These are phyloP conservation scores for Cochlearia excelsa DNA, from an alignment of 345 rosid species.

Conservation along the genomic window DNA sequence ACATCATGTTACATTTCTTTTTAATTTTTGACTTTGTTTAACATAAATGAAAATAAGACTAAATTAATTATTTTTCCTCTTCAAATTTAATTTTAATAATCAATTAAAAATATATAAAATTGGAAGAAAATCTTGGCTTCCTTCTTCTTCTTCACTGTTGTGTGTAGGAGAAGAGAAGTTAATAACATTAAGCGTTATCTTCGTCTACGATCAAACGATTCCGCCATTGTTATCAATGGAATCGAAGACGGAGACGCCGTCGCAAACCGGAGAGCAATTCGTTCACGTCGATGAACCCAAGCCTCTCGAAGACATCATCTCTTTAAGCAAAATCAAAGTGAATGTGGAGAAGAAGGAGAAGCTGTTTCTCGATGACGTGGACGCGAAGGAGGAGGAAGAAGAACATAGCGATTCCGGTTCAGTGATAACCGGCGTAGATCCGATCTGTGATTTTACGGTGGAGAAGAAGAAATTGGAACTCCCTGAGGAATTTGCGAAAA, in stretches of 20 bases:
- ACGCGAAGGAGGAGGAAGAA: slow-evolving; percentile 10
- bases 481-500: slow-evolving; percentile 69
- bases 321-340: slow-evolving; percentile 58
- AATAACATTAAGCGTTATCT: too few relatives aligned
- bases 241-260: slow-evolving; percentile 17
- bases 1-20: too few relatives aligned
- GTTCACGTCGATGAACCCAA: slow-evolving; percentile 57
- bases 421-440: slow-evolving; percentile 25
- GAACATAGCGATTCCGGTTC: slow-evolving; percentile 11
- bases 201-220: not conserved
- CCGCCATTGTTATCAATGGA: slow-evolving; percentile 42
- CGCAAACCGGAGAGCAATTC: slow-evolving; percentile 41
- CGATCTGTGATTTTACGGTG: slow-evolving; percentile 1
- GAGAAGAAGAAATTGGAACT: slow-evolving; percentile 42
- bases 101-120: too few relatives aligned
- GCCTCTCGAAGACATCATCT: slow-evolving; percentile 28
- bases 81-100: too few relatives aligned
- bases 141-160: too few relatives aligned
- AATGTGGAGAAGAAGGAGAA: slow-evolving; percentile 43
- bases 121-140: too few relatives aligned
- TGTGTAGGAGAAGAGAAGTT: too few relatives aligned
- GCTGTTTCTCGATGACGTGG: slow-evolving; percentile 12
- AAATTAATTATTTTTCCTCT: too few relatives aligned
- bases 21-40: too few relatives aligned
- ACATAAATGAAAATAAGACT: too few relatives aligned